A percentile compares a stretch with the other conserved stretches of the same genome.
Evolutionary conservation across 2,329 filamentous ascomycete genomes (phyloP).

Genomic region (Xenosphaeropsis pyriputrescens): DNA sequence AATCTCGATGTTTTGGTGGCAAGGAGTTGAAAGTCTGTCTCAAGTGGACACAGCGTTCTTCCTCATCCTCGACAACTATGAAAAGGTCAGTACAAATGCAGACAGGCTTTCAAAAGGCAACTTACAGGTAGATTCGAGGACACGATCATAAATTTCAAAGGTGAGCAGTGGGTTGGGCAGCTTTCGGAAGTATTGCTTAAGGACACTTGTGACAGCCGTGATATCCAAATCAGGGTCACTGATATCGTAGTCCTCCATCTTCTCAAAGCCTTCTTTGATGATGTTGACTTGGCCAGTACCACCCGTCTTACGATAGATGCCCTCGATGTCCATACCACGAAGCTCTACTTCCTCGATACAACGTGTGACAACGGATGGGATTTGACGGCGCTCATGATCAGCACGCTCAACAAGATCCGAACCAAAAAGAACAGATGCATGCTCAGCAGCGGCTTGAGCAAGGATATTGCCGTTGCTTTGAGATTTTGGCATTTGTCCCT

Average conservation of each 20-base stretch:
- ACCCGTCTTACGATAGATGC: slow-evolving; percentile 95
- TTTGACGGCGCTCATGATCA: slow-evolving; percentile 76
- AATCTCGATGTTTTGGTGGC: slow-evolving; percentile 73
- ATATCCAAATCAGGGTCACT: slow-evolving; percentile 91
- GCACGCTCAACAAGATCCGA: slow-evolving; percentile 77
- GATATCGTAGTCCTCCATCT: slow-evolving; percentile 74
- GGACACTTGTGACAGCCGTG: slow-evolving; percentile 82
- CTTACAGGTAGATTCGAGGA: slow-evolving; percentile 69
- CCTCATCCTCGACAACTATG: slow-evolving; percentile 46
- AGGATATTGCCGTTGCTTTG: slow-evolving; percentile 23
- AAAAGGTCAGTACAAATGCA: slow-evolving; percentile 12
- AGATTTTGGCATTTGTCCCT: slow-evolving; percentile 30
- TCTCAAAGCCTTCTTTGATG: slow-evolving; percentile 86
- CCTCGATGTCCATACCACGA: slow-evolving; percentile 92
- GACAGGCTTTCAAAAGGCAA: slow-evolving; percentile 5
- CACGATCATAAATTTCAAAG: slow-evolving; percentile 78
- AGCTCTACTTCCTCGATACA: slow-evolving; percentile 96
- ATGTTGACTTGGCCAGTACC: slow-evolving; percentile 81
- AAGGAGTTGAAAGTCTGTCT: slow-evolving; percentile 62
- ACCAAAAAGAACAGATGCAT: slow-evolving; percentile 59
- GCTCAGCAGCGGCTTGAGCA: slow-evolving; percentile 25
- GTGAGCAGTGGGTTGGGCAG: slow-evolving; percentile 81
- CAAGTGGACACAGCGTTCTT: slow-evolving; percentile 57
- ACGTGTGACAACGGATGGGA: slow-evolving; percentile 78
- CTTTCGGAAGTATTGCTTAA: slow-evolving; percentile 97